A percentile compares a stretch with the other conserved stretches of the same genome.
These are phyloP conservation scores for Tolypocladium ovalisporum DNA, from an alignment of 2,329 filamentous ascomycete species.

Conservation along the genomic window DNA sequence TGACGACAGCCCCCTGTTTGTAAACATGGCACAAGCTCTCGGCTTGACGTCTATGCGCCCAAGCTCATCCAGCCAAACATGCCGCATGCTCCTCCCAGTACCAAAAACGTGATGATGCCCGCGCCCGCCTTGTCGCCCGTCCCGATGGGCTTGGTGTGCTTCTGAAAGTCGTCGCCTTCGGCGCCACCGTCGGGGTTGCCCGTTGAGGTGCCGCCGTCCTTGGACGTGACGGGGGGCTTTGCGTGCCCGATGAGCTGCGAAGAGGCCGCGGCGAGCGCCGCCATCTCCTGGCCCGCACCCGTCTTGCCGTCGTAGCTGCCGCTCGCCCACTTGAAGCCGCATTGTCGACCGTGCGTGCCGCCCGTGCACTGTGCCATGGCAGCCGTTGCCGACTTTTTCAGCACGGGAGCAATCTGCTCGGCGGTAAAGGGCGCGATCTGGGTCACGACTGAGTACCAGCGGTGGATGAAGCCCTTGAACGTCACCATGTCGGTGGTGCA, in stretches of 20 bases:
- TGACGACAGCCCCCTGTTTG: not conserved
- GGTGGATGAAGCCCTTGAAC: constrained; percentile 51
- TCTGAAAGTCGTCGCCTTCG: constrained; percentile 22
- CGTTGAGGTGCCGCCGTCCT: constrained; percentile 39
- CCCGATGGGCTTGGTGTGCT: constrained; percentile 23
- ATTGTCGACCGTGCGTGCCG: constrained; percentile 34
- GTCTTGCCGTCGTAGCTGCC: constrained; percentile 40
- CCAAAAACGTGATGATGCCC: constrained; percentile 33
- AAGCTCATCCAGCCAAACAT: constrained; percentile 39
- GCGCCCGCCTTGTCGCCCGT: constrained; percentile 36
- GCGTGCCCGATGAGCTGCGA: constrained; percentile 35
- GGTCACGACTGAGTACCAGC: constrained; percentile 43
- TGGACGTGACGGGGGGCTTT: constrained; percentile 30
- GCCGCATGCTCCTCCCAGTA: constrained; percentile 26
- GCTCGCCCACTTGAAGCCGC: constrained; percentile 43
- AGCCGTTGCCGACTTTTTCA: constrained; percentile 40
- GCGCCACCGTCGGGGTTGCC: constrained; percentile 32
- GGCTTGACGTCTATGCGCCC: constrained; percentile 13
- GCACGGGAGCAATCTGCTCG: constrained; percentile 36
- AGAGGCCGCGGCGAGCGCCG: constrained; percentile 43
- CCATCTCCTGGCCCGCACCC: constrained; percentile 51
- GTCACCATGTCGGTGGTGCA: constrained; percentile 55
- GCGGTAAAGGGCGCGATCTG: constrained; percentile 44
- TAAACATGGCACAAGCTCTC: not conserved
- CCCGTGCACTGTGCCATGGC: constrained; percentile 45